Conservation (phyloP, 2,329 filamentous ascomycete species). For the Trichoderma atrobrunneum region DNA sequence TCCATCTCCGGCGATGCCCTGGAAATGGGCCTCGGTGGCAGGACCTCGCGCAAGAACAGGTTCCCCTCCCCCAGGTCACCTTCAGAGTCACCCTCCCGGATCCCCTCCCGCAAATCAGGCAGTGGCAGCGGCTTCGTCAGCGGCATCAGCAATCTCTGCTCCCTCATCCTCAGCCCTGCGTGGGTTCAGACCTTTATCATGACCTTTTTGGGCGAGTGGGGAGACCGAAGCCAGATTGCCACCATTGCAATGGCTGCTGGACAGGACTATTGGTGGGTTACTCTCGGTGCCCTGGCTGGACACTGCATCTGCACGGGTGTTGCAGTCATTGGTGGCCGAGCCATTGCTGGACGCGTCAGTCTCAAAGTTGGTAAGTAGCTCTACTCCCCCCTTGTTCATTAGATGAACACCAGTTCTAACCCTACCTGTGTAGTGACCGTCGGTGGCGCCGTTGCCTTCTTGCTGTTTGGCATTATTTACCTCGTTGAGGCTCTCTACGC, state of each 20-base stretch:
- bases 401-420: constrained; percentile 24
- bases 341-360: constrained; percentile 90
- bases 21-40: constrained; percentile 73
- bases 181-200: constrained; percentile 99
- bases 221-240: constrained; percentile 94
- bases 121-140: constrained; percentile 42
- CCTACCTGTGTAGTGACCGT: constrained; percentile 68
- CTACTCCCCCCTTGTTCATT: neutral
- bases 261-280: constrained; percentile 99
- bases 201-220: constrained; percentile 99
- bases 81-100: constrained; percentile 69
- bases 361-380: constrained; percentile 82
- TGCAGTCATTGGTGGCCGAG: constrained; percentile 86
- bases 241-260: constrained; percentile 99
- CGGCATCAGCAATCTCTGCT: constrained; percentile 82
- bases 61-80: constrained; percentile 78
- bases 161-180: constrained; percentile 84
- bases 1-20: constrained; percentile 71
- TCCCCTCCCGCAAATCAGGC: constrained; percentile 47
- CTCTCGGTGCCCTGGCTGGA: constrained; percentile 78
- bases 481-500: constrained; percentile 72
- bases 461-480: constrained; percentile 90
- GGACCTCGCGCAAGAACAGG: constrained; percentile 70
- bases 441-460: constrained; percentile 84
- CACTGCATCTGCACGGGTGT: constrained; percentile 88